Percentiles rank a stretch among this genome's conserved stretches.
phyloP scores from a whole-genome alignment of 352 stramenopile species.

The Phytophthora tubulina region DNA sequence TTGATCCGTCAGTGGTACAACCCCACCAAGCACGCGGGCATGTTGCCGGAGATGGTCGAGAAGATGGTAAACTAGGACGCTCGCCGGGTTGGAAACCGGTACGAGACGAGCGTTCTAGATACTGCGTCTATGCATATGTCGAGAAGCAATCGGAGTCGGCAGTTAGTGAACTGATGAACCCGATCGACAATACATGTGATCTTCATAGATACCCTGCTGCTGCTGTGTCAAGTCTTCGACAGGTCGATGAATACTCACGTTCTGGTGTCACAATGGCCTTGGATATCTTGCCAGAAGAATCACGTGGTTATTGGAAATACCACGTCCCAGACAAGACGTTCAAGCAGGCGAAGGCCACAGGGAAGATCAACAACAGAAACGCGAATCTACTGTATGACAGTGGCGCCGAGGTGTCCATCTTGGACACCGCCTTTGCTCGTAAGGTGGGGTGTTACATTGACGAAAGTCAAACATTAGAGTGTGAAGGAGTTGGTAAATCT shows the following conservation, averaged over 20 bases:
- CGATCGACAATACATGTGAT: constrained; percentile 22
- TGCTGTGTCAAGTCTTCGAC: background rate
- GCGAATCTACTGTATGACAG: constrained; percentile 36
- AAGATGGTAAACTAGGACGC: too few species aligned
- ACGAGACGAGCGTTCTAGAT: background rate
- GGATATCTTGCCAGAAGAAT: constrained; percentile 10
- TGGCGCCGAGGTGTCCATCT: constrained; percentile 29
- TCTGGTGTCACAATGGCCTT: constrained; percentile 11
- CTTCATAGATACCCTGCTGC: constrained; percentile 2
- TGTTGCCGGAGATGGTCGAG: too few species aligned
- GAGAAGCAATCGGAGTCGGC: background rate
- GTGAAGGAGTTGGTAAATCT: too few species aligned
- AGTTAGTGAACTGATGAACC: background rate
- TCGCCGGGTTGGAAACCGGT: too few species aligned
- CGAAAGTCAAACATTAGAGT: too few species aligned
- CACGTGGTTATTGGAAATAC: background rate
- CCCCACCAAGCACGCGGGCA: too few species aligned
- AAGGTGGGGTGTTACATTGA: background rate
- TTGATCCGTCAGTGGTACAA: too few species aligned
- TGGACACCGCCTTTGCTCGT: constrained; percentile 24
- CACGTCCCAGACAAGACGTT: constrained; percentile 27
- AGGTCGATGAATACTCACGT: constrained; percentile 6
- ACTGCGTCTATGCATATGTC: constrained; percentile 1
- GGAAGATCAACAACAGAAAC: constrained; percentile 26
- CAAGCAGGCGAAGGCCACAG: constrained; percentile 30